A percentile compares a stretch with the other conserved stretches of the same genome.
Evolutionary conservation across 169 alveolate species (phyloP).

Genomic region (Ichthyophthirius multifiliis): DNA sequence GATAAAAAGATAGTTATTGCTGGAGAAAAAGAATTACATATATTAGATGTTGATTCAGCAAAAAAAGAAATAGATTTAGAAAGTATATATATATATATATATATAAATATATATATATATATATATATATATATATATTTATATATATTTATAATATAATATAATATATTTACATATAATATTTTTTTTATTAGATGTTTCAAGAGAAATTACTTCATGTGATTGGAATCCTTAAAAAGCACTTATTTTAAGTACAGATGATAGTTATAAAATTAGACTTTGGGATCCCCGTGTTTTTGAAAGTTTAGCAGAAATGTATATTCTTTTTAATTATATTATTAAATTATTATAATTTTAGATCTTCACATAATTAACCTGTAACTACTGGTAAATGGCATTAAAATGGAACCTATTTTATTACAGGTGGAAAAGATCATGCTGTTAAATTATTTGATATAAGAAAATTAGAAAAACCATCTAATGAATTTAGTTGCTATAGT

Average conservation of each 20-base stretch:
- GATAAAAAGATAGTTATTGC: neutral
- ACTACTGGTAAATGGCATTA: neutral
- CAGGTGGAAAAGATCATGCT: conserved; percentile 5
- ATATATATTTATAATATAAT: too few species aligned
- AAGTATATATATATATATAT: neutral
- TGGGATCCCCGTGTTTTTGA: neutral
- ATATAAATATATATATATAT: neutral
- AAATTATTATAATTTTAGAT: neutral
- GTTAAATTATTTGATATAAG: neutral
- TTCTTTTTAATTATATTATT: neutral
- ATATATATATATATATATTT: neutral
- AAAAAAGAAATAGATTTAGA: neutral
- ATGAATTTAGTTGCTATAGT: neutral
- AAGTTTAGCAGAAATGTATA: neutral
- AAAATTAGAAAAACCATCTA: neutral
- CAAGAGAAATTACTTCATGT: neutral
- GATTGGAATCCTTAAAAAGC: conserved; percentile 6
- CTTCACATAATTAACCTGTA: neutral
- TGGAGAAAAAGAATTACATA: neutral
- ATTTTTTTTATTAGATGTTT: neutral
- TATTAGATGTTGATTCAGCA: neutral
- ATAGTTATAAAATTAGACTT: neutral
- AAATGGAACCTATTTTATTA: neutral
- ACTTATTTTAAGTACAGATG: neutral
- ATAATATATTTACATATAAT: too few species aligned